These are phyloP conservation scores for Chaetomiaceae sp. DNA, from an alignment of 2,329 filamentous ascomycete genomes.

Conservation along the genomic window DNA sequence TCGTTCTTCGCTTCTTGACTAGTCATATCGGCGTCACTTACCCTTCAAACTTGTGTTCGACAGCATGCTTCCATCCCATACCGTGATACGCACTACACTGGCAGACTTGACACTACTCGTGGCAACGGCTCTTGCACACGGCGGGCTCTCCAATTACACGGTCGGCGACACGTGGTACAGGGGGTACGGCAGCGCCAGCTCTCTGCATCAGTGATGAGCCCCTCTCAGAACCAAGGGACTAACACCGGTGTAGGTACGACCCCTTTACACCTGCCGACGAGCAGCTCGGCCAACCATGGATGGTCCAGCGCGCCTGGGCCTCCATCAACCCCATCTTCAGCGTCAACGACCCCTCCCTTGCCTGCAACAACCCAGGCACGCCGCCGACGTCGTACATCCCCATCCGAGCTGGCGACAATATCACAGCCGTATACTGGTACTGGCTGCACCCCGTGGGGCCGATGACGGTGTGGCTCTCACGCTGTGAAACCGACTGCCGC, in stretches of 20 bases:
- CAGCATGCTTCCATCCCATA: too few species aligned
- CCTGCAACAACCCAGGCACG: conserved; percentile 34
- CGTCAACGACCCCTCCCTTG: conserved; percentile 29
- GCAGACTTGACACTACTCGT: conserved; percentile 20
- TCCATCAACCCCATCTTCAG: conserved; percentile 35
- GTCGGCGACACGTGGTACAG: conserved; percentile 37
- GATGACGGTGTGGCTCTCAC: conserved; percentile 35
- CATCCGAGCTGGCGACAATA: conserved; percentile 30
- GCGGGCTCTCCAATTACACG: conserved; percentile 36
- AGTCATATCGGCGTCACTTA: too few species aligned
- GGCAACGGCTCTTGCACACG: conserved; percentile 27
- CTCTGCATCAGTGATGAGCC: too few species aligned
- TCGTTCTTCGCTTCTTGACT: too few species aligned
- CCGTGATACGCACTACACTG: conserved; percentile 18
- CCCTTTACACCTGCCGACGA: conserved; percentile 27
- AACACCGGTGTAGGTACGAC: conserved; percentile 27
- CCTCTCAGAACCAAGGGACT: background rate
- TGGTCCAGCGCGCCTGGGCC: conserved; percentile 34
- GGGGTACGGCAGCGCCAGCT: conserved; percentile 25
- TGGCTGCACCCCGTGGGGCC: conserved; percentile 38
- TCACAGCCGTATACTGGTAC: conserved; percentile 37
- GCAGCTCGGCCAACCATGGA: conserved; percentile 33
- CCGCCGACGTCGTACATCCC: conserved; percentile 33
- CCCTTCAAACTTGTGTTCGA: too few species aligned
- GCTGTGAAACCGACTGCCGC: conserved; percentile 29